Evolutionary conservation across 2,329 filamentous ascomycete species (phyloP).

Genomic region (Sarocladiaceae sp.): DNA sequence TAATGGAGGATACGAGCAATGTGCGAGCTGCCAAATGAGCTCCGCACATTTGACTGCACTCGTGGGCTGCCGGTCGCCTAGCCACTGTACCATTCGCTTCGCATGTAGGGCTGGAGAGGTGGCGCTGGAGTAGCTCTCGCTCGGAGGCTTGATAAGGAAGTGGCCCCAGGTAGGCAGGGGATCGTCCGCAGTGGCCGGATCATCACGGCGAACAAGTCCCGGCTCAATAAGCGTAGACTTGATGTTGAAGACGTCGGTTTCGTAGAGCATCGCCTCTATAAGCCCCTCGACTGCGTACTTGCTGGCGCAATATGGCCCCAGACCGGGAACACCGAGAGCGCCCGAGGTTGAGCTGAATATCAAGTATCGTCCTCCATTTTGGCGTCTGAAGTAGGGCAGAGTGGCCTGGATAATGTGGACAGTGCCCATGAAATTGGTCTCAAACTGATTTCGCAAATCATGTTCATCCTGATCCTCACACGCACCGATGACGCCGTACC

Average conservation of each 20-base stretch:
- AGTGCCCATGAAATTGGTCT: slow-evolving; percentile 96
- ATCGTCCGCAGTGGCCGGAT: slow-evolving; percentile 53
- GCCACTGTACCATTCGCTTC: slow-evolving; percentile 88
- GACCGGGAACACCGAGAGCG: slow-evolving; percentile 85
- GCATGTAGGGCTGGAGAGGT: slow-evolving; percentile 85
- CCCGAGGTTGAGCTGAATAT: slow-evolving; percentile 94
- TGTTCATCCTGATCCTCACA: slow-evolving; percentile 97
- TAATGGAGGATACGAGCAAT: slow-evolving; percentile 90
- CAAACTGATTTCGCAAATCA: slow-evolving; percentile 92
- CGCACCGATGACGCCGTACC: slow-evolving; percentile 90
- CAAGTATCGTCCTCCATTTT: slow-evolving; percentile 74
- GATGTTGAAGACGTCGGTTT: slow-evolving; percentile 86
- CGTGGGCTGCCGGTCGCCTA: slow-evolving; percentile 87
- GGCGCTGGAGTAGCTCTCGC: slow-evolving; percentile 72
- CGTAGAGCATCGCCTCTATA: slow-evolving; percentile 95
- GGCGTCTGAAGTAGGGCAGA: slow-evolving; percentile 79
- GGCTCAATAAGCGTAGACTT: slow-evolving; percentile 93
- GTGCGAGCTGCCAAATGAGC: slow-evolving; percentile 88
- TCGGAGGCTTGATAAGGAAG: slow-evolving; percentile 83
- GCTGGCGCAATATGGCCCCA: slow-evolving; percentile 92
- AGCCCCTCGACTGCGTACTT: slow-evolving; percentile 96
- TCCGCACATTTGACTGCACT: slow-evolving; percentile 91
- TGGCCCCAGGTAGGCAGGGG: slow-evolving; percentile 82
- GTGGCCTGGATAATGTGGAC: slow-evolving; percentile 88
- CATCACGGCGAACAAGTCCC: slow-evolving; percentile 81